Percentiles rank a stretch among this genome's conserved stretches.
These are phyloP conservation scores for Pseudoscleropodium purum DNA, from an alignment of 225 moss, liverwort and hornwort genomes.

Conservation along the genomic window DNA sequence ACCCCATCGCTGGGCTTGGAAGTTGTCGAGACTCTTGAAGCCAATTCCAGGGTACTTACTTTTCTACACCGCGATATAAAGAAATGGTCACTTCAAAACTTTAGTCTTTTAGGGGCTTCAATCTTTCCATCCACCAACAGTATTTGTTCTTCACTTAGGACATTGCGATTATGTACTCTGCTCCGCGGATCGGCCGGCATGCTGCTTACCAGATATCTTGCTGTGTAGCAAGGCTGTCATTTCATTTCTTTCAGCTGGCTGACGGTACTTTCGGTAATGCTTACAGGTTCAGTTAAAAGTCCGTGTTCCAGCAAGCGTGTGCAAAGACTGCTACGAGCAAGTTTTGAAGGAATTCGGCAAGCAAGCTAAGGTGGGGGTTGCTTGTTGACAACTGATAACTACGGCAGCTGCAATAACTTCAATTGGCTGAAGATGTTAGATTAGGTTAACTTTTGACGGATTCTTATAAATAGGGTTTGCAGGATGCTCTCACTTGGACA, in stretches of 20 bases:
- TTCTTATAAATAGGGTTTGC: background rate
- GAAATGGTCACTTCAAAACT: background rate
- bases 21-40: conserved; percentile 59
- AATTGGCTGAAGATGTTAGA: background rate
- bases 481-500: background rate
- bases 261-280: background rate
- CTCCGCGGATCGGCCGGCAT: background rate
- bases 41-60: conserved; percentile 49
- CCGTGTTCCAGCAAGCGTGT: conserved; percentile 73
- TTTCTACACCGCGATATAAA: background rate
- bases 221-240: background rate
- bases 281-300: conserved; percentile 69
- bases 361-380: conserved; percentile 69
- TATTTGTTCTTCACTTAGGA: background rate
- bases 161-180: background rate
- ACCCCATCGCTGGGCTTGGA: conserved; percentile 55
- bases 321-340: conserved; percentile 67
- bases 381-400: background rate
- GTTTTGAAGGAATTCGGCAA: conserved; percentile 84
- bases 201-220: background rate
- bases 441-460: background rate
- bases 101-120: background rate
- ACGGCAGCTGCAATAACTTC: background rate
- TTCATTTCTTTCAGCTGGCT: background rate
- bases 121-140: background rate